Evolutionary conservation across 2,329 filamentous ascomycete species (phyloP).

Genomic region (Xylaria digitata): DNA sequence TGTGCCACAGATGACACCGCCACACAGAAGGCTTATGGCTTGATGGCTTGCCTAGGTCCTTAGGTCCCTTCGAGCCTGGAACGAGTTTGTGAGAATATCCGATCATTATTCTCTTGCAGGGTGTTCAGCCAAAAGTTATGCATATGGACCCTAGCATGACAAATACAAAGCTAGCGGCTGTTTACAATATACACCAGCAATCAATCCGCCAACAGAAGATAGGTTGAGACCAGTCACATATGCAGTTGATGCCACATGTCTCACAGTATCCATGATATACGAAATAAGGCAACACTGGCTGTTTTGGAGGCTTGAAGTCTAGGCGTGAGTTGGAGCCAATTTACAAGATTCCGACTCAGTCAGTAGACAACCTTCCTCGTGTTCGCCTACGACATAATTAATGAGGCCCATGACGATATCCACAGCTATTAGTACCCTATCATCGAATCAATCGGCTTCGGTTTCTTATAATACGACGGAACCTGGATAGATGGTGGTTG

Average conservation of each 20-base stretch:
- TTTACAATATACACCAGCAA: constrained; percentile 23
- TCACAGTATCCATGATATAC: neutral
- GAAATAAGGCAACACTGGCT: neutral
- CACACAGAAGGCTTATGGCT: neutral
- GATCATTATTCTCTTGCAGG: constrained; percentile 17
- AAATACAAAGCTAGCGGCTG: constrained; percentile 19
- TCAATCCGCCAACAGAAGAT: constrained; percentile 9
- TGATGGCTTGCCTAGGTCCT: constrained; percentile 18
- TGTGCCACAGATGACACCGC: constrained; percentile 21
- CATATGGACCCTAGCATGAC: constrained; percentile 8
- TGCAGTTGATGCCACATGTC: constrained; percentile 15
- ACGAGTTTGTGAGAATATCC: neutral
- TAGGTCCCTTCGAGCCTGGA: constrained; percentile 16
- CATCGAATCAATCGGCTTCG: neutral
- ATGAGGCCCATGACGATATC: constrained; percentile 4
- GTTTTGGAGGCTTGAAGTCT: constrained; percentile 6
- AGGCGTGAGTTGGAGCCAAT: neutral
- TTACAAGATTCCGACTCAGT: neutral
- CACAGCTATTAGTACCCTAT: neutral
- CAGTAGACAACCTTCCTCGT: neutral
- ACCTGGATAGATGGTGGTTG: neutral
- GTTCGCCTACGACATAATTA: neutral
- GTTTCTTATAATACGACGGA: neutral
- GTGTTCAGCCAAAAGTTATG: constrained; percentile 21
- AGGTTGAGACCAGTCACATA: constrained; percentile 2